These are phyloP conservation scores for Penicillium bialowiezense DNA, from an alignment of 495 filamentous ascomycete genomes.

Conservation along the genomic window DNA sequence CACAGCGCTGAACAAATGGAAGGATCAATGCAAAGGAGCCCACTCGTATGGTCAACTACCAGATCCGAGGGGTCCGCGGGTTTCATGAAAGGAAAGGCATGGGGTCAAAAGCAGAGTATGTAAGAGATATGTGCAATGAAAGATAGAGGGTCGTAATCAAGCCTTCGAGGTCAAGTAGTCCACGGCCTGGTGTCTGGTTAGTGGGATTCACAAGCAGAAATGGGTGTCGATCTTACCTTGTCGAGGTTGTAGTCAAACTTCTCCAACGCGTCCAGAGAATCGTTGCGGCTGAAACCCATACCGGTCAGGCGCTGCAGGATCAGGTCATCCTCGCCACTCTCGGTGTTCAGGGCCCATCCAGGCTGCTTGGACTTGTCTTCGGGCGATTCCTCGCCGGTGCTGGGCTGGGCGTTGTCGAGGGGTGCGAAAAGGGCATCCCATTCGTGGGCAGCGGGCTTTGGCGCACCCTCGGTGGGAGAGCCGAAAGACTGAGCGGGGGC, in stretches of 20 bases:
- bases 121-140: constrained; percentile 25
- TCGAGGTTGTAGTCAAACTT: constrained; percentile 95
- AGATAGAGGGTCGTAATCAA: constrained; percentile 16
- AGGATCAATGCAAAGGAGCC: constrained; percentile 15
- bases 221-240: no score
- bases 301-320: constrained; percentile 85
- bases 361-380: constrained; percentile 40
- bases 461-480: constrained; percentile 26
- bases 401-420: constrained; percentile 56
- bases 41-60: background rate
- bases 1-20: constrained; percentile 20
- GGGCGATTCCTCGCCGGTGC: constrained; percentile 24
- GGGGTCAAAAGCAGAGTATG: constrained; percentile 22
- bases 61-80: constrained; percentile 8
- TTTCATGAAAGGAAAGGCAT: constrained; percentile 18
- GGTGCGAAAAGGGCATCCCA: constrained; percentile 95
- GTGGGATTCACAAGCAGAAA: background rate
- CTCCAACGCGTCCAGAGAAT: constrained; percentile 82
- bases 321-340: constrained; percentile 82
- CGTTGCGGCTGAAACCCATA: constrained; percentile 83
- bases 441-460: constrained; percentile 56
- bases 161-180: constrained; percentile 41
- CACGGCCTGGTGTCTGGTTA: constrained; percentile 29
- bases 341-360: constrained; percentile 67
- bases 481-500: constrained; percentile 22